Evolutionary conservation across 2,329 filamentous ascomycete species (phyloP).

Genomic region (Arthrobotrys iridis): DNA sequence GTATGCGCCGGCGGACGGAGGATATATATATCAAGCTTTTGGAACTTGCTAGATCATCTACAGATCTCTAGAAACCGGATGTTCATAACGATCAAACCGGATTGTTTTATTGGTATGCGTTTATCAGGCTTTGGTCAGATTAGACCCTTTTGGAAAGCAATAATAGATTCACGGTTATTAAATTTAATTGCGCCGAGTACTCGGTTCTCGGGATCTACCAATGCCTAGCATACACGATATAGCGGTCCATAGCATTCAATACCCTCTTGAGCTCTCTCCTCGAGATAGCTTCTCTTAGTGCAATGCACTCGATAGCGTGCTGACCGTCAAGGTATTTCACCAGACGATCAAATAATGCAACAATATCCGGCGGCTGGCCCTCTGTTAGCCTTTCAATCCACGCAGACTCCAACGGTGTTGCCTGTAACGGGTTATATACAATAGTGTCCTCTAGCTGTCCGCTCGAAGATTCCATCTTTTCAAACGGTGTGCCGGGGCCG

Average conservation of each 20-base stretch:
- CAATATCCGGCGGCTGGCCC: constrained; percentile 55
- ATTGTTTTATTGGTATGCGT: no score
- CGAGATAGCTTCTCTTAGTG: constrained; percentile 85
- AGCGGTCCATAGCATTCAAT: constrained; percentile 73
- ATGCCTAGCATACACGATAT: constrained; percentile 72
- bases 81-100: no score
- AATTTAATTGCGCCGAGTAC: background rate
- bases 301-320: constrained; percentile 84
- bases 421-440: constrained; percentile 80
- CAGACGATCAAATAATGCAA: constrained; percentile 64
- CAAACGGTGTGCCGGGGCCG: constrained; percentile 63
- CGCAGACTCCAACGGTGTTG: constrained; percentile 79
- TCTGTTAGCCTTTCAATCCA: constrained; percentile 67
- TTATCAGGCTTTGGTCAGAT: no score
- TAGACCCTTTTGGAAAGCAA: no score
- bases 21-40: background rate
- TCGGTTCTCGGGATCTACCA: constrained; percentile 66
- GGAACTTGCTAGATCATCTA: no score
- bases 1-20: constrained; percentile 4
- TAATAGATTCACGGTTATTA: background rate
- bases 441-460: constrained; percentile 70
- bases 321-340: constrained; percentile 88
- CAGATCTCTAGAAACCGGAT: no score
- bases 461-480: constrained; percentile 52
- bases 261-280: constrained; percentile 80